Evolutionary conservation across 768 basidiomycete genomes (phyloP).

Genomic region (Termitomyces sp.): DNA sequence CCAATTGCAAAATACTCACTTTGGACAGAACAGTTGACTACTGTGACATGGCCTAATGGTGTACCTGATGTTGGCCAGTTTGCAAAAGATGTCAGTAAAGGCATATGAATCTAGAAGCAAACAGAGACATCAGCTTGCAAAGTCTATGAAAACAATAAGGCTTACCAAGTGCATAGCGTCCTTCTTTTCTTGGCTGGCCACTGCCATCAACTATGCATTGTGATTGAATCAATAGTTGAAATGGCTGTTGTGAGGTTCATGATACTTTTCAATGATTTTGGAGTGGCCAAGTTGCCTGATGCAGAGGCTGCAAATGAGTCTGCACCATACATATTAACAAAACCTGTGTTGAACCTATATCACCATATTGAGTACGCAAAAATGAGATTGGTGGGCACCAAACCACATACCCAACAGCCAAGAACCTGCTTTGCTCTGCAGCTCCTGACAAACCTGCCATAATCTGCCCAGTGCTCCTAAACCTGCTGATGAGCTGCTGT

Average conservation of each 20-base stretch:
- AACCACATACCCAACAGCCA: conserved; percentile 69
- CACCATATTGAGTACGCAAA: background rate
- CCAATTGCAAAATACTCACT: conserved; percentile 91
- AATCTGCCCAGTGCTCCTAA: conserved; percentile 43
- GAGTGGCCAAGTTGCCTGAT: conserved; percentile 34
- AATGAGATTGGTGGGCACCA: background rate
- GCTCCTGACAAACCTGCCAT: conserved; percentile 45
- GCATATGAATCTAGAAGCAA: conserved; percentile 86
- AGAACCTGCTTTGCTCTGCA: conserved; percentile 37
- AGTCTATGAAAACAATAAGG: conserved; percentile 8
- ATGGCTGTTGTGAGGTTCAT: conserved; percentile 88
- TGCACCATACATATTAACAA: conserved; percentile 87
- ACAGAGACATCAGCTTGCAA: background rate
- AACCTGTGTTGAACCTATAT: conserved; percentile 80
- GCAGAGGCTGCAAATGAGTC: conserved; percentile 36
- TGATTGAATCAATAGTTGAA: conserved; percentile 82
- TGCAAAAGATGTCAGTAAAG: conserved; percentile 80
- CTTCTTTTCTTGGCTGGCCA: conserved; percentile 87
- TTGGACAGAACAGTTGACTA: conserved; percentile 78
- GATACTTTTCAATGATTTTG: conserved; percentile 79
- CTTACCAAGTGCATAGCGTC: conserved; percentile 86
- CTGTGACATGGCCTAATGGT: conserved; percentile 84
- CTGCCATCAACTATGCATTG: conserved; percentile 82
- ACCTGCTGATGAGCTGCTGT: no score
- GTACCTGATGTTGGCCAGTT: conserved; percentile 99